Base-by-base conservation (phyloP, 306 rosid species). In the Vigna hirtella region DNA sequence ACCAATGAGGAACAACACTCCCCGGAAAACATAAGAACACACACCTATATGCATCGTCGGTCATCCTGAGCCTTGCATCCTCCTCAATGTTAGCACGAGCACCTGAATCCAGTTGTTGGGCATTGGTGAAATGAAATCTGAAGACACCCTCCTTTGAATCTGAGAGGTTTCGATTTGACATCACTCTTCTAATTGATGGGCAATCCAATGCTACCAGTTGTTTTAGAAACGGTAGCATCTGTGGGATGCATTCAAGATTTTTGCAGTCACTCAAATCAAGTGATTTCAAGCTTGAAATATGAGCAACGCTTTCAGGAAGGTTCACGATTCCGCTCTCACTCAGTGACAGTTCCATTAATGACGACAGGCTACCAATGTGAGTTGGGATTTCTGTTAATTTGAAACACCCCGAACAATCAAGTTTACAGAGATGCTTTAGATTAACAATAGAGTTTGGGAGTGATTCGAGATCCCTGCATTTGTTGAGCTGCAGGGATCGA, bases 11-110 rank as follows among this genome's bases (percentile, higher is more conserved):
- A 81, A 81, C 57, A 48, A 3, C 72, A 74, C 22, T 67, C 48
- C 81, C 81, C 12, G 84, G 84, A 75, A 75, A 81, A 40, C 80
- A 75, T 5, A 14, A 81, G 28, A 58, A 58, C 42, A 81, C 72
- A 49, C 17, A 48, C 42, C 9, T 58, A 15, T 74, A 74, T 57
- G 77, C 79, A 47, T 66, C 63, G 0, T 81, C 8, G 1, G 4
- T 26, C 9, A 74, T 45, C 76, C 71, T 81, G 22, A 34, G 49
- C 81, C 72, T 2, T 49, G 77, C 61, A 40, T 75, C 77, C 9
- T 24, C 72, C 1, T 4, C 81, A 58, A 81, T 12, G 5, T 68
- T 51, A 26, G 43, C 59, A 3, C 15, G 55, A 47, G 59, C 70
- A 74, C 58, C 40, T 68, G 61, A 71, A 49, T 47, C 79, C 17